A percentile compares a stretch with the other conserved stretches of the same genome.
phyloP scores from a whole-genome alignment of 2,329 filamentous ascomycete species.

The Colletotrichum camelliae region DNA sequence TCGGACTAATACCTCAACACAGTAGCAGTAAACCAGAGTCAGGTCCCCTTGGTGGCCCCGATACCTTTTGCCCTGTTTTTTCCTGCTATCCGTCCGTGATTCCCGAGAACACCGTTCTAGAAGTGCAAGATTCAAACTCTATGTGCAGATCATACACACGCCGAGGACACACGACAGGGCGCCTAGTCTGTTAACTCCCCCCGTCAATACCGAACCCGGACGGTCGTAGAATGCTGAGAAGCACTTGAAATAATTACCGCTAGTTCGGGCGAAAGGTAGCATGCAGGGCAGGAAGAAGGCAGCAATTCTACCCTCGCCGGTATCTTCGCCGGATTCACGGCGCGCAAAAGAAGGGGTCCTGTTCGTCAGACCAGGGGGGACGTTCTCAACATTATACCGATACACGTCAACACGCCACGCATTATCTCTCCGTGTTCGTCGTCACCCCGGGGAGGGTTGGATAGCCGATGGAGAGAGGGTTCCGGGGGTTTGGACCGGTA shows the following conservation, averaged over 20 bases:
- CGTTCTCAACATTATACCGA: neutral
- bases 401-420: neutral
- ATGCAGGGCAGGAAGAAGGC: neutral
- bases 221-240: neutral
- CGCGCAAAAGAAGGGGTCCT: neutral
- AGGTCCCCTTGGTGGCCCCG: neutral
- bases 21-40: neutral
- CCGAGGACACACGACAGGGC: neutral
- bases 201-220: neutral
- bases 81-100: neutral
- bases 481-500: neutral
- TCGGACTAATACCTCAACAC: neutral
- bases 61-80: neutral
- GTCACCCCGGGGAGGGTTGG: neutral
- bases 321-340: neutral
- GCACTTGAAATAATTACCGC: neutral
- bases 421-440: neutral
- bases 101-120: constrained; percentile 8
- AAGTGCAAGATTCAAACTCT: constrained; percentile 4
- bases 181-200: neutral
- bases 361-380: neutral
- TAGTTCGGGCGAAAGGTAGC: neutral
- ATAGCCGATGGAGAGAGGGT: neutral
- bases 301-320: neutral
- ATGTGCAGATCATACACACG: neutral